Conservation (phyloP, 768 basidiomycete species). For the Naematelia encephala region DNA sequence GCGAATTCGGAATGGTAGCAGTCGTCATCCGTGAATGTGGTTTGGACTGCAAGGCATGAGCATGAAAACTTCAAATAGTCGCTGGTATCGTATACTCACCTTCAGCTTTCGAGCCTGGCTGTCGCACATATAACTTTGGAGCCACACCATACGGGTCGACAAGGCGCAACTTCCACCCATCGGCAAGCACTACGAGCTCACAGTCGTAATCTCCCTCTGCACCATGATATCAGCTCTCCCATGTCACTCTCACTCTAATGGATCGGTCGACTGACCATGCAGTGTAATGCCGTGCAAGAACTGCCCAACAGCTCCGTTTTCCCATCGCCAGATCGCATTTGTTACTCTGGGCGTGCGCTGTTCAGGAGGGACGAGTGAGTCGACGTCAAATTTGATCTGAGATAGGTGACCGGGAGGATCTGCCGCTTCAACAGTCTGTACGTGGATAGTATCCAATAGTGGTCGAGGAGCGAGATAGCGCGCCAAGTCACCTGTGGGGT, state of each 20-base stretch:
- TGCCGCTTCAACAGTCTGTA: conserved; percentile 85
- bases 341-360: conserved; percentile 91
- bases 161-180: conserved; percentile 57
- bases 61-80: not conserved
- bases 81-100: conserved; percentile 10
- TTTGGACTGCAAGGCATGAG: conserved; percentile 11
- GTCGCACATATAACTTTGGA: conserved; percentile 77
- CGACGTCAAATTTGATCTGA: conserved; percentile 78
- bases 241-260: not conserved
- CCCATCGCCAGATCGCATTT: conserved; percentile 91
- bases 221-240: not conserved
- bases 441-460: conserved; percentile 57
- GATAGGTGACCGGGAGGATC: conserved; percentile 79
- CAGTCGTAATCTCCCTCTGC: conserved; percentile 73
- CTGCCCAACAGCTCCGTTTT: conserved; percentile 84
- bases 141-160: conserved; percentile 84
- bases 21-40: conserved; percentile 31
- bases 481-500: conserved; percentile 59
- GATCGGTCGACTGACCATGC: conserved; percentile 59
- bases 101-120: conserved; percentile 57
- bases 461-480: conserved; percentile 93
- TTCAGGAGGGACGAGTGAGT: conserved; percentile 68
- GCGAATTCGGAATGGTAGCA: conserved; percentile 23
- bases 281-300: conserved; percentile 82
- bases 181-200: conserved; percentile 85